Evolutionary conservation across 352 stramenopile genomes (phyloP), one percentile per base, ranked within the genome.

Genomic region (Bremia lactucae): DNA sequence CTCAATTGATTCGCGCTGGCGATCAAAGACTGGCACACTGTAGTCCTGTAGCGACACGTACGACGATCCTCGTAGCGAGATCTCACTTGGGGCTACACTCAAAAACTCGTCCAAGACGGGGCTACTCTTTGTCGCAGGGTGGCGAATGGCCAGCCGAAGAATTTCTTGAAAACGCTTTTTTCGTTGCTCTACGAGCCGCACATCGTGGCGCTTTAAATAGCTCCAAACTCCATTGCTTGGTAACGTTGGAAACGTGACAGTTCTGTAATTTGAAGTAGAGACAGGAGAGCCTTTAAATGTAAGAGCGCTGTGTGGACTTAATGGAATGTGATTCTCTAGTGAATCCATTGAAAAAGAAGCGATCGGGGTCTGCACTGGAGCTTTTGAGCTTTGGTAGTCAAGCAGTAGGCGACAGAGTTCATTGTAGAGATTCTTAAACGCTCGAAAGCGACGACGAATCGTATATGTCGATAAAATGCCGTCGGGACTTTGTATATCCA

Each of bases 161-260:
- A 92, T 92, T 59, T 87, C 74, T 34, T 92, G 72, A 49, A 92
- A 88, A 2, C 68, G 64, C 46, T 72, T 73, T 46, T 87, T 86
- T 36, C 79, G 76, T 54, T 87, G 73, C 42, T 92, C 74, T 9
- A 92, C 70, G 4, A 89, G 63, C 0, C 70, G 64, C 18, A 83
- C 64, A 43, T 92, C 79, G 33, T 92, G 76, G 16, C 78, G 75
- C 59, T 87, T 88, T 0, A 89, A 46, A 37, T 86, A 89, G 7
- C 72, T 83, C 76, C 76, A 89, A 18, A 92, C 69, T 21, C 79
- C 79, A 4, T 74, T 76, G 29, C 60, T 85, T 3, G 79, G 79
- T 16, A 92, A 53, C 5, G 68, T 40, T 4, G 79, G 79, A 35
- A 92, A 59, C 19, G 46, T 66, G 23, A 83, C 62, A 9, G 60